Base-by-base conservation (phyloP, 768 basidiomycete species). In the Lentinus brumalis region DNA sequence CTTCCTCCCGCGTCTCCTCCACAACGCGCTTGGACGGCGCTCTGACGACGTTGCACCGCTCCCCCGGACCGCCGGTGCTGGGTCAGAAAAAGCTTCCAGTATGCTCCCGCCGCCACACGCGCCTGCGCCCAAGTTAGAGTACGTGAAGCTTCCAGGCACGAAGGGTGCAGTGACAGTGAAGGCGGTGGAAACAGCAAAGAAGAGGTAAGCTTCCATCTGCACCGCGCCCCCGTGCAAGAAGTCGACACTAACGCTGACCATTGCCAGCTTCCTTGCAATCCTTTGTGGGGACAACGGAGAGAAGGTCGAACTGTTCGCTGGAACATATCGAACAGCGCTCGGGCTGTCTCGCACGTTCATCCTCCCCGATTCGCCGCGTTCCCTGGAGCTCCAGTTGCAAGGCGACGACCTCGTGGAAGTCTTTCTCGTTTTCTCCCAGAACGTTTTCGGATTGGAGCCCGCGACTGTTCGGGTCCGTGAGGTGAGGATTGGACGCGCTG, bases 391-490 rank as follows among this genome's bases (percentile, higher is more conserved):
- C 21, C 87, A 96, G 72, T 78, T 96, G 11, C 94, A 96, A 73
- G 94, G 94, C 6, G 94, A 96, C 70, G 94, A 96, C 67, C 82
- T 96, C 3, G 92, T 95, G 4, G 94, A 96, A 72, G 88, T 96
- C 8, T 96, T 94, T 72, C 81, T 96, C 31, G 90, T 96, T 4
- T 96, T 96, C 70, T 84, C 88, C 2, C 92, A 95, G 71, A 95
- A 94, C 64, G 91, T 96, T 31, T 96, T 96, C 69, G 94, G 94
- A 11, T 76, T 96, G 40, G 94, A 96, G 71, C 94, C 94, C 10
- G 93, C 93, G 2, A 96, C 94, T 0, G 94, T 96, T 18, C 84
- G 94, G 30, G 94, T 96, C n/a, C 86, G 94, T 5, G 94, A 96
- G 73, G 94, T 96, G 26, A 83, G 94, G 38, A 93, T 96, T 46